Base-by-base conservation (phyloP, 2,329 filamentous ascomycete species). In the Colletotrichum sp. region DNA sequence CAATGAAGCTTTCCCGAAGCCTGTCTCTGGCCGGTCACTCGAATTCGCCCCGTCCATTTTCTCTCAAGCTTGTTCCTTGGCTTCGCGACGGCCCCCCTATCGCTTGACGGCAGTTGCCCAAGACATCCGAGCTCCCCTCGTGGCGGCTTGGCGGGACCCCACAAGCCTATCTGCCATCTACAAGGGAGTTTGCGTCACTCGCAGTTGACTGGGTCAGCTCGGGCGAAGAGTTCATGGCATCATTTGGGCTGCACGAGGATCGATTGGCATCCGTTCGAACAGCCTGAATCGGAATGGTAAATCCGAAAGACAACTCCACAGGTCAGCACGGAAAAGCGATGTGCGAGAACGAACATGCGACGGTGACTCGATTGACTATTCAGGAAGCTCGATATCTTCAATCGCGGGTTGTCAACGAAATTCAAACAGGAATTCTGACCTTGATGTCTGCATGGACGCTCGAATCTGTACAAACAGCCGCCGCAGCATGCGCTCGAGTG, bases 81-180 rank as follows among this genome's bases (percentile, higher is more conserved):
- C 63, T 65, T 64, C 62, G 62, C 26, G 34, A 30, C 26, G 9
- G 36, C 24, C n/a, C 36, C 62, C 28, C 64, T 58, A 21, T 58
- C 43, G 28, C 48, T 67, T 24, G 56, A 52, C 56, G 56, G 67
- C 62, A 43, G 61, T 72, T 58, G 59, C 62, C 38, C 61, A 43
- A 61, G 28, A 21, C 68, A 28, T 38, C 72, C 61, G 61, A 55
- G 73, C 56, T 59, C 38, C 69, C 63, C 30, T 69, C 34, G 26
- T 63, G 26, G 73, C 56, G 69, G 62, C 73, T 75, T 75, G 69
- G 73, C 73, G 56, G 34, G 26, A 61, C 55, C 21, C 69, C 73
- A 21, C 63, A 58, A 21, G 43, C 34, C n/a, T 36, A 58, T 68
- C 69, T 21, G 56, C 36, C 56, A 52, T 21, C 13, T 7, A 38